phyloP scores from a whole-genome alignment of 306 rosid species.

The Cucumis sativus region Cucumber_9930_V3 NC_026660.2:3879501-3880000 shows the following conservation, averaged over 20 bases:
- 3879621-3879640: too few relatives aligned
- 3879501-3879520: too few relatives aligned
- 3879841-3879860: slow-evolving; percentile 2
- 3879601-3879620: too few relatives aligned
- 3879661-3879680: too few relatives aligned
- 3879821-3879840: not conserved
- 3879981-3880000: not conserved
- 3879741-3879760: not conserved
- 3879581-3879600: too few relatives aligned
- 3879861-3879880: not conserved
- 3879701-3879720: not conserved
- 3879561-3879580: too few relatives aligned
- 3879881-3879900: not conserved
- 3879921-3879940: not conserved
- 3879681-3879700: not conserved
- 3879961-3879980: slow-evolving; percentile 2
- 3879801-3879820: not conserved
- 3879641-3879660: too few relatives aligned
- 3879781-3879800: not conserved
- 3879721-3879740: too few relatives aligned
- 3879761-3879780: not conserved
- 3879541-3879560: too few relatives aligned
- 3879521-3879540: too few relatives aligned
- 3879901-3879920: not conserved
- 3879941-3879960: not conserved